Evolutionary conservation across 495 filamentous ascomycete species (phyloP).

Genomic region (Melanomma pulvis-pyrius): DNA sequence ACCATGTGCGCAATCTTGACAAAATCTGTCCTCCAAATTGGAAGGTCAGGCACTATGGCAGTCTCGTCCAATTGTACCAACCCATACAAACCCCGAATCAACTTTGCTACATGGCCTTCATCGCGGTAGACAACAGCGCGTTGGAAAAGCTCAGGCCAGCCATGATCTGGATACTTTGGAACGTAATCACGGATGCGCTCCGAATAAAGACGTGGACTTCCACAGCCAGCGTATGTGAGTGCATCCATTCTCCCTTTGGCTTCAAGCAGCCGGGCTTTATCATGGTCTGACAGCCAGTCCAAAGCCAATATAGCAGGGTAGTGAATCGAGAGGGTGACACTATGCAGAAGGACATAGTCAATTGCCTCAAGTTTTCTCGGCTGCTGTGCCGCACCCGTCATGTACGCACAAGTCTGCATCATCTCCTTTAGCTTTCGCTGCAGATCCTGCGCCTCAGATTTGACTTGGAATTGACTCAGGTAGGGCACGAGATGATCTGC

Average conservation of each 20-base stretch:
- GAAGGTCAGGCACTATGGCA: background rate
- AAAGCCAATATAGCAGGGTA: background rate
- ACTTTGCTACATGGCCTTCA: constrained; percentile 3
- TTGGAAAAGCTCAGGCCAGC: constrained; percentile 2
- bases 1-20: constrained; percentile 8
- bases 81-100: background rate
- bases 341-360: constrained; percentile 5
- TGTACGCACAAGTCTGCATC: background rate
- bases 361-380: background rate
- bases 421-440: background rate
- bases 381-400: background rate
- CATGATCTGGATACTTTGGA: background rate
- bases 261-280: constrained; percentile 6
- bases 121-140: background rate
- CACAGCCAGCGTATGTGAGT: constrained; percentile 3
- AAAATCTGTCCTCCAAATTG: background rate
- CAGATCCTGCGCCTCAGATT: background rate
- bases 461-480: constrained; percentile 3
- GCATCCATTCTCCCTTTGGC: background rate
- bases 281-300: constrained; percentile 1
- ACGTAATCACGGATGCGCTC: background rate
- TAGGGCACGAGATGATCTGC: constrained; percentile 7
- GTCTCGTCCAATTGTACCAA: background rate
- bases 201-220: background rate
- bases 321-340: constrained; percentile 1